Conservation (phyloP, 495 filamentous ascomycete species). For the Penicillium daleae region DNA sequence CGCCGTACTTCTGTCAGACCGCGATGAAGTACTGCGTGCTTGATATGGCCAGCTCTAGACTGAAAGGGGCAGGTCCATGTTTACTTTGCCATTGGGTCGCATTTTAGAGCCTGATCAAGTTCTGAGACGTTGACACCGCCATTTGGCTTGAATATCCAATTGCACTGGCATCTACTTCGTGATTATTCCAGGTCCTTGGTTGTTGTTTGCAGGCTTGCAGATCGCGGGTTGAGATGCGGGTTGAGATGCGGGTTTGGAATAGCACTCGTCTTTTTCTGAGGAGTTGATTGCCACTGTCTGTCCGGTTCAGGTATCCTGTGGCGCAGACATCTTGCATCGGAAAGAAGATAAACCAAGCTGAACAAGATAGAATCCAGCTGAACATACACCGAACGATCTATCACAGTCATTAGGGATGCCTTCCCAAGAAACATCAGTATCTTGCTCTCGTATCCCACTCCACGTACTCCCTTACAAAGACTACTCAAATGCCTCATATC, state of each 20-base stretch:
- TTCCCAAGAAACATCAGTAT: not conserved
- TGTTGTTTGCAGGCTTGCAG: not conserved
- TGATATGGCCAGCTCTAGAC: not conserved
- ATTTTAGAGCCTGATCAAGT: not conserved
- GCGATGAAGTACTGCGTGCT: not conserved
- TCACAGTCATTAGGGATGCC: not conserved
- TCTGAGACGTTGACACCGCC: not conserved
- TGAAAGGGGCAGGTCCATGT: not conserved
- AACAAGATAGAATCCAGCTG: not conserved
- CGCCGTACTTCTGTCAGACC: not conserved
- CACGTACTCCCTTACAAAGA: not conserved
- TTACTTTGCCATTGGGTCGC: not conserved
- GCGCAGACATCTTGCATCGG: not conserved
- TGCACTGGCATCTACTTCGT: not conserved
- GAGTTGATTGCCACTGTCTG: not conserved
- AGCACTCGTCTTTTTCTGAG: no score
- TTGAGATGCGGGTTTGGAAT: no score
- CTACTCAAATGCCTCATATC: not conserved
- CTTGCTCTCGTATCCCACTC: not conserved
- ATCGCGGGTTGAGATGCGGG: not conserved
- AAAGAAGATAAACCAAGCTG: not conserved
- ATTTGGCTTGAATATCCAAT: not conserved
- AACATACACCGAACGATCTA: not conserved
- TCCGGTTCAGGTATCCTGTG: not conserved
- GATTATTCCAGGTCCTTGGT: not conserved